A percentile compares a stretch with the other conserved stretches of the same genome.
phyloP scores from a whole-genome alignment of 108 stramenopile genomes.

The Stephanodiscus minutulus region DNA sequence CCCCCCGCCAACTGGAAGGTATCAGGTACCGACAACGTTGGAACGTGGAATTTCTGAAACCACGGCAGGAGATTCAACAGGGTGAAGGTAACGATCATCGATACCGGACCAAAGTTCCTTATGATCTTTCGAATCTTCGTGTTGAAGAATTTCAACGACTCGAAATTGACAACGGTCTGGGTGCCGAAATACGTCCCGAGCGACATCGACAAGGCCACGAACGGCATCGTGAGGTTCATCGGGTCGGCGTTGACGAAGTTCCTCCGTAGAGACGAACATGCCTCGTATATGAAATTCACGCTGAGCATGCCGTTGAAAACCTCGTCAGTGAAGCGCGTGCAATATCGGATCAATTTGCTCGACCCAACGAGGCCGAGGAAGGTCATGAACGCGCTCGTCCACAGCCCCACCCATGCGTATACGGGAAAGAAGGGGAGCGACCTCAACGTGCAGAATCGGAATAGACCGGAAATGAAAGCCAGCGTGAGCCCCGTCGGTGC shows the following conservation, averaged over 20 bases:
- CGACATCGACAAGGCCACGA: constrained; percentile 77
- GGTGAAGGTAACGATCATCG: constrained; percentile 83
- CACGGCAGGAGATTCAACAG: constrained; percentile 64
- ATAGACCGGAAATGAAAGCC: constrained; percentile 92
- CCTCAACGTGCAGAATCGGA: constrained; percentile 72
- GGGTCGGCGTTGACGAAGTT: constrained; percentile 80
- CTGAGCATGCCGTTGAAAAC: constrained; percentile 95
- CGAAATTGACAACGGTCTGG: constrained; percentile 66
- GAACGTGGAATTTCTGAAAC: constrained; percentile 72
- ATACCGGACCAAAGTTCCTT: constrained; percentile 93
- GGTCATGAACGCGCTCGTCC: constrained; percentile 89
- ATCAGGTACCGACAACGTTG: constrained; percentile 77
- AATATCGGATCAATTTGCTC: constrained; percentile 85
- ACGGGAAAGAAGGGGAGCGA: constrained; percentile 91
- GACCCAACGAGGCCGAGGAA: constrained; percentile 81
- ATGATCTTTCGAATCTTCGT: constrained; percentile 74
- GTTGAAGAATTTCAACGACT: constrained; percentile 75
- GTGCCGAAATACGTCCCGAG: constrained; percentile 72
- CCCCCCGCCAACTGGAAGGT: constrained; percentile 82
- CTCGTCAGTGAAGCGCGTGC: constrained; percentile 97
- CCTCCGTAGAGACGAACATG: constrained; percentile 62
- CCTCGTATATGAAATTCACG: constrained; percentile 95
- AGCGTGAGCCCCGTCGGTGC: constrained; percentile 96
- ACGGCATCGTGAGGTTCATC: constrained; percentile 83
- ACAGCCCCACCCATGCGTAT: constrained; percentile 94